Evolutionary conservation across 140 eudicot species (phyloP).

Genomic region (Oenanthe javanica): DNA sequence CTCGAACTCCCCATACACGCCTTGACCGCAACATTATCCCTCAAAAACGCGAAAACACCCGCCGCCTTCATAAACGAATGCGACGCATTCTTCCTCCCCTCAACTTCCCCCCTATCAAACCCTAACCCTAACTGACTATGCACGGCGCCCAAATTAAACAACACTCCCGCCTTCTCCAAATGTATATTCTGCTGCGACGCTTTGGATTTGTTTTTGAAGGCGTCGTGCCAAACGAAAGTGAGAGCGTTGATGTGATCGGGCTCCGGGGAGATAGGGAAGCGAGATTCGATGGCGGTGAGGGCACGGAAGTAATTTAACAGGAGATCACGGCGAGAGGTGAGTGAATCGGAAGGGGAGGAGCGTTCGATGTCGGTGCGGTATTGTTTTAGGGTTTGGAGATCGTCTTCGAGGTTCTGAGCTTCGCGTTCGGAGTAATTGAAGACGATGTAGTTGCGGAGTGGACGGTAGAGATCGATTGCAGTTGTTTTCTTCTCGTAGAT

Average conservation of each 20-base stretch:
- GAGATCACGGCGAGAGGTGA: constrained; percentile 71
- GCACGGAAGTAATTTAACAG: constrained; percentile 64
- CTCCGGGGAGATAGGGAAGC: constrained; percentile 89
- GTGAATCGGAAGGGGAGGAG: constrained; percentile 34
- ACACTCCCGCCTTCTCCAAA: constrained; percentile 81
- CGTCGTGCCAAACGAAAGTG: constrained; percentile 84
- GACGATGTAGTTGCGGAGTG: constrained; percentile 85
- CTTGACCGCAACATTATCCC: constrained; percentile 68
- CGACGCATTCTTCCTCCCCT: constrained; percentile 79
- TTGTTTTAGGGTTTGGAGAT: constrained; percentile 71
- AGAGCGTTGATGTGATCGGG: constrained; percentile 72
- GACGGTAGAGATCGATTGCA: constrained; percentile 72
- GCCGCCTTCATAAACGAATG: constrained; percentile 86
- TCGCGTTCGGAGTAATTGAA: constrained; percentile 88
- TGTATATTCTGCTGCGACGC: constrained; percentile 81
- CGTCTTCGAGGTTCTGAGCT: constrained; percentile 92
- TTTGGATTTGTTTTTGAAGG: constrained; percentile 59
- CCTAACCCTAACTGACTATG: constrained; percentile 77
- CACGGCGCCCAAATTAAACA: constrained; percentile 93
- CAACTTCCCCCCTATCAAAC: constrained; percentile 62
- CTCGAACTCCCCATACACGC: constrained; percentile 67
- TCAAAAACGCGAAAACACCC: constrained; percentile 78
- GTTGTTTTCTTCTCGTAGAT: constrained; percentile 80
- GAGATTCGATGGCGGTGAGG: constrained; percentile 70
- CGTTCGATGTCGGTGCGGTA: constrained; percentile 54